These are phyloP conservation scores for Rhizopogon vinicolor DNA, from an alignment of 768 basidiomycete species.

Conservation along the genomic window DNA sequence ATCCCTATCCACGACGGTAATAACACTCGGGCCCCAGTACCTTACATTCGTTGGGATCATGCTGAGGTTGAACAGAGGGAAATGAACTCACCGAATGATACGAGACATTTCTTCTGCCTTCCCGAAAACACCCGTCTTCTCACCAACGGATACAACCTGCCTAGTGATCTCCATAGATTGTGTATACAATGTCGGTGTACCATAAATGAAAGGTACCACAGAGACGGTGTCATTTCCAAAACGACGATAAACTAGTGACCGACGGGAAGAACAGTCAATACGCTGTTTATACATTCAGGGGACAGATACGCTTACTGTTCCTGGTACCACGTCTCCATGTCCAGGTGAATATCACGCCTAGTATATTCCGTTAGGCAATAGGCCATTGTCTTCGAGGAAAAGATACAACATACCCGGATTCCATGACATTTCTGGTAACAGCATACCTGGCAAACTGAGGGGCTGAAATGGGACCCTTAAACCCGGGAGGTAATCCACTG, in stretches of 20 bases:
- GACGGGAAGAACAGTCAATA: background rate
- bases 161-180: constrained; percentile 16
- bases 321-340: constrained; percentile 15
- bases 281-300: background rate
- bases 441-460: constrained; percentile 2
- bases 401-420: constrained; percentile 11
- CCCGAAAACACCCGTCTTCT: constrained; percentile 14
- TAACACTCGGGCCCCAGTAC: constrained; percentile 15
- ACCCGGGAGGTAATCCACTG: constrained; percentile 14
- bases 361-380: background rate
- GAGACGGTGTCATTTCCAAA: constrained; percentile 17
- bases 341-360: constrained; percentile 16
- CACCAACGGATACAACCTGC: constrained; percentile 15
- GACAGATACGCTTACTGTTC: constrained; percentile 5
- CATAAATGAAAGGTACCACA: constrained; percentile 15
- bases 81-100: constrained; percentile 13
- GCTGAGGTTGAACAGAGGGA: background rate
- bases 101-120: constrained; percentile 9
- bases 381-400: too few species aligned
- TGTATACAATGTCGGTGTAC: constrained; percentile 15
- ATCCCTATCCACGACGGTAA: constrained; percentile 4
- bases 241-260: constrained; percentile 12
- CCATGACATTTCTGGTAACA: constrained; percentile 15
- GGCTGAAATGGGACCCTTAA: constrained; percentile 17
- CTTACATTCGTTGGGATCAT: constrained; percentile 2